Base-by-base conservation (phyloP, 208 protist species). In the Crithidia mellificae region DNA sequence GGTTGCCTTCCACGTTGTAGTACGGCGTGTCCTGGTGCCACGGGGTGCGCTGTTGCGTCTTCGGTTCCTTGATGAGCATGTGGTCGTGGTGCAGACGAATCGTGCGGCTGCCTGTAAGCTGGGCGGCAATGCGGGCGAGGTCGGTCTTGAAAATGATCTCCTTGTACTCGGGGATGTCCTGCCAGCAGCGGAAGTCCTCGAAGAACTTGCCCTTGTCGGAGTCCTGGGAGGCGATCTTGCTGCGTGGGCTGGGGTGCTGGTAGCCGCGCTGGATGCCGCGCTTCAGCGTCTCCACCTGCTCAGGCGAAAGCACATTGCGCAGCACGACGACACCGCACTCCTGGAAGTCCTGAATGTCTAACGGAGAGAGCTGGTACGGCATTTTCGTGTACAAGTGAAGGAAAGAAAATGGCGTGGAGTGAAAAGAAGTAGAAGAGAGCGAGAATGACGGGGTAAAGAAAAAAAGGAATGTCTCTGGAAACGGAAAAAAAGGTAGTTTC, bases 11-110 rank as follows among this genome's bases (percentile, higher is more conserved):
- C 55, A 84, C 57, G 68, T 81, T 87, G 68, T 84, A 87, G 68
- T 80, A 81, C 7, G 78, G 82, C 32, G 66, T 76, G 44, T 81
- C 78, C 74, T 80, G 78, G 69, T 81, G 78, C 82, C 74, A 81
- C 49, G 73, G 71, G 25, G 80, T 79, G 44, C 58, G 68, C 63
- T 72, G 71, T 55, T 76, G 39, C 22, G 80, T 78, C 68, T 77
- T 81, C 39, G 72, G 57, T 52, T 81, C 68, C 66, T 85, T 85
- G 61, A 78, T 65, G 44, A 85, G 68, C 55, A 72, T 74, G 70
- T 81, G 72, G 52, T 77, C 75, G 72, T 85, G 68, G 70, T 78
- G 72, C 27, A 82, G 72, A 54, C 76, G 72, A 25, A 74, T 53
- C 17, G 53, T 69, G 67, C 53, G 46, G 58, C 72, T 86, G 47